Base-by-base conservation (phyloP, 768 basidiomycete genomes). In the Pleurotus djamor region DNA sequence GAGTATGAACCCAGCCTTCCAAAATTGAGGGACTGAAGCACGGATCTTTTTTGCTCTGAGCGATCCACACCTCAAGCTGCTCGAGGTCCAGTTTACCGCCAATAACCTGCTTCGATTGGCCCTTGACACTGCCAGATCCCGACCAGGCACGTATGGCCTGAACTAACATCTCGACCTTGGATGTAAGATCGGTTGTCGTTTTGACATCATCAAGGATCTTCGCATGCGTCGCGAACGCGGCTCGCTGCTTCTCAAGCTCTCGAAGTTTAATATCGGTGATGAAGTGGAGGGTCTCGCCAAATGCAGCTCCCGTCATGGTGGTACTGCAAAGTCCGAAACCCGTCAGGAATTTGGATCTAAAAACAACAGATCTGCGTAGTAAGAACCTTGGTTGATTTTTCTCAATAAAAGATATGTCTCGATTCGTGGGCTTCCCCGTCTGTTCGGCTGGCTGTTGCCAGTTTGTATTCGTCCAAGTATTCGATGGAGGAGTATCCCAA, bases 191-290 rank as follows among this genome's bases (percentile, higher is more conserved):
- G 34, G 60, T 65, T n/a, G 37, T 33, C 8, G 21, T 65, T 6
- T 69, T 68, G 48, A 68, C 68, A 38, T 68, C 62, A 1, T 72
- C 63, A 45, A 78, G 61, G 17, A 73, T 69, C 16, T 68, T 64
- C 7, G 72, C 71, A 63, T 77, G 73, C 1, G 65, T 66, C 54
- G 73, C 66, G 59, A 74, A 78, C 1, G 70, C 67, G 0, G 68
- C 48, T 7, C 74, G 72, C 54, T 75, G 78, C 59, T 75, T 77
- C 57, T 77, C 75, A 41, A 79, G 66, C 55, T 79, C 77, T 48
- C 76, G 69, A 16, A 79, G 72, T 62, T 81, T 79, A 61, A 76
- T 70, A 8, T 71, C 66, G 4, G 79, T 79, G 64, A 78, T 78
- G 60, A 76, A 78, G 51, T 77, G 76, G 13, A 79, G 70, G 7